A percentile compares a stretch with the other conserved stretches of the same genome.
phyloP scores from a whole-genome alignment of 2,329 filamentous ascomycete species.

The Exophiala mesophila region DNA sequence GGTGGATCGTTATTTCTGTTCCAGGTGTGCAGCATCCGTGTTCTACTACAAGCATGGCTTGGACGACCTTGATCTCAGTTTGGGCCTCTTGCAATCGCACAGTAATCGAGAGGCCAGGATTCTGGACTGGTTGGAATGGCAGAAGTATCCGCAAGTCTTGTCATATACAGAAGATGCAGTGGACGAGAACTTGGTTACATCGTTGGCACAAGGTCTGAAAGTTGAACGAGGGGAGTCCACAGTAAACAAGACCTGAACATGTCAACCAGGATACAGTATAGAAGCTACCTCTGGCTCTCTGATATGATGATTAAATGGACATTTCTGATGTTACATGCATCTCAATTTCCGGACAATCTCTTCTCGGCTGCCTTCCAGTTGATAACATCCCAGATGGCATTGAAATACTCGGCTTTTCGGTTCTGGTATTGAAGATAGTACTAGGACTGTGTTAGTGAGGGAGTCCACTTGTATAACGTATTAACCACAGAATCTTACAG shows the following conservation, averaged over 20 bases:
- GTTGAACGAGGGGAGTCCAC: background rate
- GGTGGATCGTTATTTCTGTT: constrained; percentile 22
- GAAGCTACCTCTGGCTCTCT: too few species aligned
- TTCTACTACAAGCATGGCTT: constrained; percentile 17
- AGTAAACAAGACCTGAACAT: too few species aligned
- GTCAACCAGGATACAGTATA: too few species aligned
- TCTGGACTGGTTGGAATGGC: constrained; percentile 19
- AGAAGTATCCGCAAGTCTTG: constrained; percentile 10
- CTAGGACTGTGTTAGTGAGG: constrained; percentile 5
- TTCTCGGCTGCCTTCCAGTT: constrained; percentile 90
- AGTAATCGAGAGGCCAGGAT: constrained; percentile 10
- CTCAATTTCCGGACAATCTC: constrained; percentile 53
- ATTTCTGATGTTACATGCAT: too few species aligned
- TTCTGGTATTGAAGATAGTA: constrained; percentile 83
- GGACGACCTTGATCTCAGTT: constrained; percentile 15
- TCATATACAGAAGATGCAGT: constrained; percentile 16
- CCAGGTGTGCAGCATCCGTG: constrained; percentile 16
- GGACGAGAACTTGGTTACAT: constrained; percentile 13
- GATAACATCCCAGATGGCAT: constrained; percentile 87
- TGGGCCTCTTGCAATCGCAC: constrained; percentile 14
- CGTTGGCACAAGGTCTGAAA: constrained; percentile 14
- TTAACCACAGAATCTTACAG: constrained; percentile 32
- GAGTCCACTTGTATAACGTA: background rate
- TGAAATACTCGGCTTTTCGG: constrained; percentile 94
- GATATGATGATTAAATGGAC: too few species aligned